phyloP scores from a whole-genome alignment of 2,329 filamentous ascomycete species.

The Stagonosporopsis vannaccii region DNA sequence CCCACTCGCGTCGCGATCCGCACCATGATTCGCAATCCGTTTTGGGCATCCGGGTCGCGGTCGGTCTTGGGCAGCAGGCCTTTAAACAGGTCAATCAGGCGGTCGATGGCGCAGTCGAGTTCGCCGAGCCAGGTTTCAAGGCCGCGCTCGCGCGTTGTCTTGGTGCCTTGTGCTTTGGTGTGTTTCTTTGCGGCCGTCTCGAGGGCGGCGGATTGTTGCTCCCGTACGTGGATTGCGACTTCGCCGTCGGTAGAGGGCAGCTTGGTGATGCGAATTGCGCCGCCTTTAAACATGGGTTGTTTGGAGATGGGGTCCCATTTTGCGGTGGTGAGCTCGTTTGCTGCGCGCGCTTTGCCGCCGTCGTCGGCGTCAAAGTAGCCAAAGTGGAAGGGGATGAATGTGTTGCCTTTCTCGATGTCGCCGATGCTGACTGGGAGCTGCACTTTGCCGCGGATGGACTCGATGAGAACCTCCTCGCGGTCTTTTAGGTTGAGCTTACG shows the following conservation, averaged over 20 bases:
- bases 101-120: constrained; percentile 6
- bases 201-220: constrained; percentile 9
- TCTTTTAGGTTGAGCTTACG: constrained; percentile 2
- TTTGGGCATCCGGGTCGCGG: constrained; percentile 9
- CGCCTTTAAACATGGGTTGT: constrained; percentile 17
- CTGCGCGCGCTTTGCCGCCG: constrained; percentile 11
- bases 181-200: not conserved
- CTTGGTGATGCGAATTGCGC: constrained; percentile 15
- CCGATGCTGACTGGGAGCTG: constrained; percentile 12
- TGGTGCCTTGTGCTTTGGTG: not conserved
- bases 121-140: constrained; percentile 12
- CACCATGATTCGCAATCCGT: constrained; percentile 8
- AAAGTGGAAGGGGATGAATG: constrained; percentile 19
- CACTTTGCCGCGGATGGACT: constrained; percentile 15
- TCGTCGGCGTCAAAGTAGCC: constrained; percentile 11
- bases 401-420: constrained; percentile 12
- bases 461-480: constrained; percentile 13
- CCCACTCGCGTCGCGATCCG: not conserved
- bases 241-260: constrained; percentile 6
- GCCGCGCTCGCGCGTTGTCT: constrained; percentile 1
- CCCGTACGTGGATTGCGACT: constrained; percentile 12
- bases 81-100: not conserved
- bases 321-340: constrained; percentile 15
- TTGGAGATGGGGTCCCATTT: constrained; percentile 18
- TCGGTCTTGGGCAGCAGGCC: constrained; percentile 3